Conservation (phyloP, 768 basidiomycete genomes). For the Hemileccinum rubropunctum region DNA sequence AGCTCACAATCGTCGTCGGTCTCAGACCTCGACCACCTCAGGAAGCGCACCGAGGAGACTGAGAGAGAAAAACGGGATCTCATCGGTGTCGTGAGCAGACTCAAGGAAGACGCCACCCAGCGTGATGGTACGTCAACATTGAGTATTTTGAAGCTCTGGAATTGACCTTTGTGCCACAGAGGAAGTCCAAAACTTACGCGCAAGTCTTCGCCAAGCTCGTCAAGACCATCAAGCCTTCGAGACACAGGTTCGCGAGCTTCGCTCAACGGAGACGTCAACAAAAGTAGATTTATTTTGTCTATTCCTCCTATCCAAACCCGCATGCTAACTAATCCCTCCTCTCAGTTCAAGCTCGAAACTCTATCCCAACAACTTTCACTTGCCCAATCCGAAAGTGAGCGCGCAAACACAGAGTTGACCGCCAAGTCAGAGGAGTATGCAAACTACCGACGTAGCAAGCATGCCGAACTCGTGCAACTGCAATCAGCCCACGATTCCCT, state of each 20-base stretch:
- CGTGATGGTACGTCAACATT: slow-evolving; percentile 59
- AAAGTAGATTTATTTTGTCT: slow-evolving; percentile 45
- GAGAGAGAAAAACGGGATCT: slow-evolving; percentile 92
- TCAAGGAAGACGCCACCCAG: slow-evolving; percentile 72
- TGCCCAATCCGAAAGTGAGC: slow-evolving; percentile 72
- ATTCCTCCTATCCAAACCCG: not conserved
- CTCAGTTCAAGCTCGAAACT: slow-evolving; percentile 83
- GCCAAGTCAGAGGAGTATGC: slow-evolving; percentile 80
- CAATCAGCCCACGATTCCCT: slow-evolving; percentile 77
- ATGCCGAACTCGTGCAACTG: slow-evolving; percentile 70
- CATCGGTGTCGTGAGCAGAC: slow-evolving; percentile 74
- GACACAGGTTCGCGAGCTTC: slow-evolving; percentile 65
- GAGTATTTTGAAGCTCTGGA: not conserved
- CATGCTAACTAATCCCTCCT: not conserved
- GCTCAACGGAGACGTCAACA: slow-evolving; percentile 72
- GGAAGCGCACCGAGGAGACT: slow-evolving; percentile 63
- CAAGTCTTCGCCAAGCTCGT: slow-evolving; percentile 69
- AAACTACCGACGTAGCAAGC: slow-evolving; percentile 78
- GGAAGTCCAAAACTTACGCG: slow-evolving; percentile 66
- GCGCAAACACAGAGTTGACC: slow-evolving; percentile 63
- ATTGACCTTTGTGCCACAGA: slow-evolving; percentile 38
- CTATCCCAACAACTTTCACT: slow-evolving; percentile 79
- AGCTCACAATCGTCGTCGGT: slow-evolving; percentile 62
- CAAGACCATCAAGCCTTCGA: slow-evolving; percentile 70
- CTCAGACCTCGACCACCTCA: slow-evolving; percentile 55